A percentile compares a stretch with the other conserved stretches of the same genome.
phyloP scores from a whole-genome alignment of 768 basidiomycete species.

The Leccinum disarticulatum region DNA sequence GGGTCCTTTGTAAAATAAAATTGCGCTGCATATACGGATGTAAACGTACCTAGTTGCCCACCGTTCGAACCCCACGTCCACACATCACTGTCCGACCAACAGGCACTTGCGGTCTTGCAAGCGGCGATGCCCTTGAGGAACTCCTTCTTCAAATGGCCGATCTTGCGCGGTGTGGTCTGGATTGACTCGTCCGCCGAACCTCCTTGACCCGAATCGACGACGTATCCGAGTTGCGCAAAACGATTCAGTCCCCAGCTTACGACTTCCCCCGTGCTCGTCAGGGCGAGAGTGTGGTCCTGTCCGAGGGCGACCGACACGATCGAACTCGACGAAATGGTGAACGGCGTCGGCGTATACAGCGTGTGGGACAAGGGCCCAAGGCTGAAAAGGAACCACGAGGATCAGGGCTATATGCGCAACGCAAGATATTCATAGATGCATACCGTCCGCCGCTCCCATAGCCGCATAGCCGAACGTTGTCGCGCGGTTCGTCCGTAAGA shows the following conservation, averaged over 20 bases:
- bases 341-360: conserved; percentile 67
- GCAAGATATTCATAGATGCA: conserved; percentile 19
- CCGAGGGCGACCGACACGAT: conserved; percentile 77
- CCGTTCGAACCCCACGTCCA: conserved; percentile 94
- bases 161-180: conserved; percentile 72
- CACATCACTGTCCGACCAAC: conserved; percentile 74
- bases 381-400: conserved; percentile 36
- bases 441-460: conserved; percentile 87
- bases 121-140: conserved; percentile 80
- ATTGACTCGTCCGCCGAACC: conserved; percentile 66
- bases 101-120: conserved; percentile 82
- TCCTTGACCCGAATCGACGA: conserved; percentile 54
- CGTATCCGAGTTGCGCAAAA: conserved; percentile 86
- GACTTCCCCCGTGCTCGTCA: conserved; percentile 80
- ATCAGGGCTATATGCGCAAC: background rate
- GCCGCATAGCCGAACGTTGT: conserved; percentile 84
- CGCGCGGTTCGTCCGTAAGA: conserved; percentile 69
- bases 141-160: conserved; percentile 80
- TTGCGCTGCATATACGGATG: background rate
- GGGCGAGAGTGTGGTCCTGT: conserved; percentile 90
- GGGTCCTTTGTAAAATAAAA: background rate
- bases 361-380: conserved; percentile 77
- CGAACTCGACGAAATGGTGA: conserved; percentile 54
- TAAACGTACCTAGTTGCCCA: conserved; percentile 77
- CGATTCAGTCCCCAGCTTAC: conserved; percentile 90